phyloP scores from a whole-genome alignment of 2,329 filamentous ascomycete species.

The Fusarium buxicola region DNA sequence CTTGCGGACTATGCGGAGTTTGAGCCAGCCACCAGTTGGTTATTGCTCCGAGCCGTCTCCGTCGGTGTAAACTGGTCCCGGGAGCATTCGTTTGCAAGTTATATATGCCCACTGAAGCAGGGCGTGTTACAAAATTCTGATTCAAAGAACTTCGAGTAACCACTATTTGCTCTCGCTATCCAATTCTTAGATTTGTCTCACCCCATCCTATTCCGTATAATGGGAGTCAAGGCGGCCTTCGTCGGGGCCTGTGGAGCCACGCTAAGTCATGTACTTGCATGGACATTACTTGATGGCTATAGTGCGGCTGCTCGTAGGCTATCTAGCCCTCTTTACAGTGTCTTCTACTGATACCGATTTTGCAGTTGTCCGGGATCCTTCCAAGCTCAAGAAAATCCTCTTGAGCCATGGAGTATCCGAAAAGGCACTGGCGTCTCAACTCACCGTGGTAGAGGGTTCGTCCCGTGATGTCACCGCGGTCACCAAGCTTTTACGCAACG shows the following conservation, averaged over 20 bases:
- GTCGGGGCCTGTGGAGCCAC: conserved; percentile 10
- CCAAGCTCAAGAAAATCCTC: conserved; percentile 11
- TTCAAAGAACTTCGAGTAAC: not conserved
- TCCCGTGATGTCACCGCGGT: conserved; percentile 8
- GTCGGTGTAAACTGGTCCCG: not conserved
- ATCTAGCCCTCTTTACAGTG: not conserved
- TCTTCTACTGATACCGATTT: not conserved
- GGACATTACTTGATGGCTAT: conserved; percentile 7
- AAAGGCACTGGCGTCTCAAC: not conserved
- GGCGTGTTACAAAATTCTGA: not conserved
- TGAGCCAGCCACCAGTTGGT: not conserved
- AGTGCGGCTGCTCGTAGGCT: conserved; percentile 8
- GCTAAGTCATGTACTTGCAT: conserved; percentile 2
- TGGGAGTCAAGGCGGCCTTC: conserved; percentile 7
- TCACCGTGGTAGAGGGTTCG: conserved; percentile 2
- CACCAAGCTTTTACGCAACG: conserved; percentile 1
- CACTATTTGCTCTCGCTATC: too few species aligned
- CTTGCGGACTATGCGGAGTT: too few species aligned
- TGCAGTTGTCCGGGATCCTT: conserved; percentile 7
- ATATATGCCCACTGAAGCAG: not conserved
- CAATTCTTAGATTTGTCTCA: not conserved
- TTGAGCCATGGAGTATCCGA: not conserved
- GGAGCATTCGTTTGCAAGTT: not conserved
- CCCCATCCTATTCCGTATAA: not conserved
- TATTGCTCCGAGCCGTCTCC: not conserved